A percentile compares a stretch with the other conserved stretches of the same genome.
Evolutionary conservation across 169 alveolate species (phyloP).

Genomic region (Cryptosporidium xiaoi): DNA sequence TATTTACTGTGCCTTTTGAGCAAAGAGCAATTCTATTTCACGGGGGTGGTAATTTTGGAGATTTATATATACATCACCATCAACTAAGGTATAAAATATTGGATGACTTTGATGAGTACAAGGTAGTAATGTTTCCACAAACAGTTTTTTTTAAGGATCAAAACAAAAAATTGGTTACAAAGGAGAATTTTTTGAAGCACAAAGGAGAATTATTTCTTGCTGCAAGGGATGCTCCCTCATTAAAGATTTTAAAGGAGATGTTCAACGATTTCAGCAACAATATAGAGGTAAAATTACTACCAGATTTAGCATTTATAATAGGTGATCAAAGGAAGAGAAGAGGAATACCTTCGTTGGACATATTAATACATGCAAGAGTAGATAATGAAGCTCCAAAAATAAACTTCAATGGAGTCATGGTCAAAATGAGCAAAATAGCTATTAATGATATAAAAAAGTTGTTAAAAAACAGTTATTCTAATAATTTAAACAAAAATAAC

Average conservation of each 20-base stretch:
- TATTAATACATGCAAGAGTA: conserved; percentile 50
- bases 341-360: conserved; percentile 56
- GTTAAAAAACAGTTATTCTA: not conserved
- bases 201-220: conserved; percentile 58
- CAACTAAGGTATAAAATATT: conserved; percentile 51
- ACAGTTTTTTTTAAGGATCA: conserved; percentile 54
- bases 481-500: not conserved
- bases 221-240: conserved; percentile 39
- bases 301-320: conserved; percentile 65
- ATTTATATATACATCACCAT: conserved; percentile 71
- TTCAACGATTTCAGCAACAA: conserved; percentile 1
- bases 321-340: conserved; percentile 73
- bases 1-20: not conserved
- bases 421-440: conserved; percentile 33
- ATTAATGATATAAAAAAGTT: conserved; percentile 22
- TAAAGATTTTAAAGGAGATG: conserved; percentile 39
- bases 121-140: conserved; percentile 62
- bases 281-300: conserved; percentile 17
- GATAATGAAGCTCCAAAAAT: conserved; percentile 65
- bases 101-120: conserved; percentile 36
- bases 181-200: conserved; percentile 18
- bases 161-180: conserved; percentile 14
- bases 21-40: conserved; percentile 60
- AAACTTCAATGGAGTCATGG: not conserved
- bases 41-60: conserved; percentile 74